phyloP scores from a whole-genome alignment of 805 yeast species.

The Monosporozyma aquatica region DNA sequence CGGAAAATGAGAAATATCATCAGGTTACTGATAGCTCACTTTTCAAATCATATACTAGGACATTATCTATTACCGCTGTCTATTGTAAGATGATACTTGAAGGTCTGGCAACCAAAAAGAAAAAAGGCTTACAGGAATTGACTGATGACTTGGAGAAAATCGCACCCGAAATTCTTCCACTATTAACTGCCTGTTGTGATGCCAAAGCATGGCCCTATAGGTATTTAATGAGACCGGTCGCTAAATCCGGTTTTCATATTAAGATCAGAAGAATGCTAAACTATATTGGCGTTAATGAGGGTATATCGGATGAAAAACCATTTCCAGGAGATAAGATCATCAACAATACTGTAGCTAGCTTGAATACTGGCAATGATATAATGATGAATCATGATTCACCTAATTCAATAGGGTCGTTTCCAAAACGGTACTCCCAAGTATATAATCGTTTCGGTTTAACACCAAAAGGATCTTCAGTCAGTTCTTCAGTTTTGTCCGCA shows the following conservation, averaged over 20 bases:
- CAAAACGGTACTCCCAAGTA: not conserved
- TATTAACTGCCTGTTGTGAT: constrained; percentile 11
- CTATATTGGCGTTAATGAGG: constrained; percentile 1
- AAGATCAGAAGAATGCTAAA: constrained; percentile 10
- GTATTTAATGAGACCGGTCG: constrained; percentile 18
- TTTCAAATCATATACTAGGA: constrained; percentile 12
- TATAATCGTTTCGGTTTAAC: not conserved
- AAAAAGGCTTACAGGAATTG: constrained; percentile 49
- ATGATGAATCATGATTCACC: not conserved
- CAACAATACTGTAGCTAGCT: not conserved
- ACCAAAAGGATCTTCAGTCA: not conserved
- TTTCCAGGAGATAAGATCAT: not conserved
- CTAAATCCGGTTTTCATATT: constrained; percentile 23
- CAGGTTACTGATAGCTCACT: constrained; percentile 11
- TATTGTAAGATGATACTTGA: constrained; percentile 12
- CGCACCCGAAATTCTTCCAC: constrained; percentile 41
- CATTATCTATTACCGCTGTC: constrained; percentile 14
- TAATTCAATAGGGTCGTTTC: not conserved
- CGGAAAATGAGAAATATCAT: constrained; percentile 8
- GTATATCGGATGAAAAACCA: not conserved
- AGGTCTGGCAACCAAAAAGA: constrained; percentile 9
- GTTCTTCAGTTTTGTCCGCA: not conserved
- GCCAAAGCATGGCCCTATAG: constrained; percentile 19
- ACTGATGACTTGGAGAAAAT: constrained; percentile 53
- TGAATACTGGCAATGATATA: not conserved